Base-by-base conservation (phyloP, 148 eudicot species). In the Camellia granthamiana region DNA sequence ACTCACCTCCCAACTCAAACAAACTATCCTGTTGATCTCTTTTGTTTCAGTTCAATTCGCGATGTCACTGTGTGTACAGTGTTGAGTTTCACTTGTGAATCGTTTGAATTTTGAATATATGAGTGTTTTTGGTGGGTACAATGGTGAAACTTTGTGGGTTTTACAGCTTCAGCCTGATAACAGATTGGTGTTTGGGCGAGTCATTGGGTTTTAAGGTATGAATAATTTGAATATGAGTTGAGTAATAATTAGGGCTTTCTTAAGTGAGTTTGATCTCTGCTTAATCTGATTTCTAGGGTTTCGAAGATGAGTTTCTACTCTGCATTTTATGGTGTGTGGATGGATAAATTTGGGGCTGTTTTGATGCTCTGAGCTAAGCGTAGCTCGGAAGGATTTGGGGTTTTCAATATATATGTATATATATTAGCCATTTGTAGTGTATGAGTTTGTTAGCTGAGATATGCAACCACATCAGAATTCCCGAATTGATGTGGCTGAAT, bases 391-490 rank as follows among this genome's bases (percentile, higher is more conserved):
- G 75, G 75, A 70, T 52, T 82, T 79, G 77, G 70, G 70, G 80
- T 64, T 78, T 61, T 79, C 56, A 54, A 12, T 9, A 13, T 8
- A 7, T 30, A 21, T 13, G 2, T 2, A 62, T 43, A 75, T 78
- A 64, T 44, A 63, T 75, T 21, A 46, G 23, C 69, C 77, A 66
- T 73, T 55, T 42, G 63, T 80, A 84, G 74, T 80, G 85, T 82
- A 82, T 84, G 78, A 79, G 76, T 76, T 81, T 85, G 88, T 79
- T 76, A 41, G 75, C 68, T 72, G 58, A 84, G 84, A 82, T 56
- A 90, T 87, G 90, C 89, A 82, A 80, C 85, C 86, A 0, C 84
- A 87, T 49, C 88, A 89, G 84, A 84, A 78, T 62, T 82, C 80
- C 47, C 84, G 91, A 56, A 82, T 87, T 38, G 85, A 90, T 82